A percentile compares a stretch with the other conserved stretches of the same genome.
Evolutionary conservation across 2,329 filamentous ascomycete genomes (phyloP).

Genomic region (Arachnopeziza araneosa): DNA sequence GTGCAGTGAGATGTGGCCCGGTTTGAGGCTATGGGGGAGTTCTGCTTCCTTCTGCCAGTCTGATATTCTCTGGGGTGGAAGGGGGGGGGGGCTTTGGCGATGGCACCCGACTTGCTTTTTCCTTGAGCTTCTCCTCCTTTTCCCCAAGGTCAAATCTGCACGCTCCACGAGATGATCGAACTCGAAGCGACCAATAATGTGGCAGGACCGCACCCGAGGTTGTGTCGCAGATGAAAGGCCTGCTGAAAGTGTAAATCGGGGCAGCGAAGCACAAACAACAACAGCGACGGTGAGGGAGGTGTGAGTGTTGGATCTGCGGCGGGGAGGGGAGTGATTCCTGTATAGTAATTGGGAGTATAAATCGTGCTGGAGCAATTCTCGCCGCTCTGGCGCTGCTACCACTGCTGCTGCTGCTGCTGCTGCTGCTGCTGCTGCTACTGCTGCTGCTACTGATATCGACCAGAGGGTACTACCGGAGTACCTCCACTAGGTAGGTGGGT

Average conservation of each 20-base stretch:
- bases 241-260: neutral
- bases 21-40: neutral
- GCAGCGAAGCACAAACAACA: no score
- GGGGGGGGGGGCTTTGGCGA: neutral
- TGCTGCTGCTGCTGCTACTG: no score
- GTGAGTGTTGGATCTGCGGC: neutral
- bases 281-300: no score
- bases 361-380: no score
- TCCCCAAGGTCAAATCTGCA: neutral
- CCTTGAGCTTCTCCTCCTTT: neutral
- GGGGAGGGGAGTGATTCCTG: neutral
- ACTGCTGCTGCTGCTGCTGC: no score
- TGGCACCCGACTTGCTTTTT: neutral
- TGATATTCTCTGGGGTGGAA: neutral
- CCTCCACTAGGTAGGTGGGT: neutral
- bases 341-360: neutral
- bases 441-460: neutral
- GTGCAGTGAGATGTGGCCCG: neutral
- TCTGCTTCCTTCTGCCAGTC: neutral
- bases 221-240: constrained; percentile 1
- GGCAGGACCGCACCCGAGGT: neutral
- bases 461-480: neutral
- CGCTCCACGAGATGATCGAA: neutral
- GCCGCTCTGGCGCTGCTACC: no score
- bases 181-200: neutral